A percentile compares a stretch with the other conserved stretches of the same genome.
Evolutionary conservation across 2,329 filamentous ascomycete species (phyloP).

Genomic region (Epichloe typhina): DNA sequence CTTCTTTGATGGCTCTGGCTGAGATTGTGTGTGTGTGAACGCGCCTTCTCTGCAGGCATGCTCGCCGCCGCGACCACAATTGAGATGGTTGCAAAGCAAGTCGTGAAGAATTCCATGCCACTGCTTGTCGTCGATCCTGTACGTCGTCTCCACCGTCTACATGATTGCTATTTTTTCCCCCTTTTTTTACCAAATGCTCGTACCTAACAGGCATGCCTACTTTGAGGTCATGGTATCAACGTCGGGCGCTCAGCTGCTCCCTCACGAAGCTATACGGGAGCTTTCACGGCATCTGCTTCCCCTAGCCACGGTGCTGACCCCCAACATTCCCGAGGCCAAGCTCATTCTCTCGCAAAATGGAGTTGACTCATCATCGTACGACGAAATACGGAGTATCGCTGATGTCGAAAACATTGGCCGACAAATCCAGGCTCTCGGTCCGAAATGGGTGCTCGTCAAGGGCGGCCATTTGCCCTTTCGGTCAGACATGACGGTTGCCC

Average conservation of each 20-base stretch:
- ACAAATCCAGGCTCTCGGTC: slow-evolving; percentile 53
- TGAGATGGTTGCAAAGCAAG: slow-evolving; percentile 19
- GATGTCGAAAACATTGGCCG: slow-evolving; percentile 59
- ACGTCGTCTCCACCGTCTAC: slow-evolving; percentile 2
- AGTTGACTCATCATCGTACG: slow-evolving; percentile 12
- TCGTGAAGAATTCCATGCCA: slow-evolving; percentile 18
- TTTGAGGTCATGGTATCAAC: slow-evolving; percentile 81
- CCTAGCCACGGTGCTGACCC: slow-evolving; percentile 55
- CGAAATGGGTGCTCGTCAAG: slow-evolving; percentile 74
- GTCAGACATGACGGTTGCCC: slow-evolving; percentile 45
- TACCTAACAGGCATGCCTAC: slow-evolving; percentile 4
- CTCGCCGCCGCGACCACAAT: slow-evolving; percentile 25
- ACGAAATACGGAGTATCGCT: slow-evolving; percentile 38
- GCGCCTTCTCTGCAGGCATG: slow-evolving; percentile 19
- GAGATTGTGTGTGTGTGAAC: background rate
- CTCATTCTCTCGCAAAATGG: slow-evolving; percentile 46
- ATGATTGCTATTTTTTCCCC: background rate
- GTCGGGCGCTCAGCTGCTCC: slow-evolving; percentile 58
- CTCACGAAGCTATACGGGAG: slow-evolving; percentile 46
- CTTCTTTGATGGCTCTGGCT: background rate
- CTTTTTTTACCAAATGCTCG: background rate
- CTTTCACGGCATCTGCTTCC: slow-evolving; percentile 50
- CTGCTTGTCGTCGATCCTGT: slow-evolving; percentile 27
- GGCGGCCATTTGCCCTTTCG: slow-evolving; percentile 79
- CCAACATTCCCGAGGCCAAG: slow-evolving; percentile 64